Evolutionary conservation across 2,329 filamentous ascomycete species (phyloP).

Genomic region (Pseudogymnoascus destructans): DNA sequence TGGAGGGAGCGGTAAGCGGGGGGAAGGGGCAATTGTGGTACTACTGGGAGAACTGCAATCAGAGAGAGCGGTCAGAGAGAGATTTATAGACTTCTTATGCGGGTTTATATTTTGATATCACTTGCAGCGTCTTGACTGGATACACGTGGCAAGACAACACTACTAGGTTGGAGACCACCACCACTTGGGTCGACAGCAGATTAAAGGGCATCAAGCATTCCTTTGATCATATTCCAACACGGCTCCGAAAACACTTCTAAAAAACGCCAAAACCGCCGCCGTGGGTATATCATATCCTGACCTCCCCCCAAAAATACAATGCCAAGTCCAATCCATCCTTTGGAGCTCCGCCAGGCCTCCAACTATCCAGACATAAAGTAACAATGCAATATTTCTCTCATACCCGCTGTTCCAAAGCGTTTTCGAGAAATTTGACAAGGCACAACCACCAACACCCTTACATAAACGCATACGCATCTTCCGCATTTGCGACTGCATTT

Average conservation of each 20-base stretch:
- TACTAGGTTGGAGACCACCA: background rate
- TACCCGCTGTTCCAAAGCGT: too few species aligned
- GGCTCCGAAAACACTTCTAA: background rate
- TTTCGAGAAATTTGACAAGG: background rate
- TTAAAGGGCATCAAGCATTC: background rate
- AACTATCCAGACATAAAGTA: background rate
- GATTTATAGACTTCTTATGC: background rate
- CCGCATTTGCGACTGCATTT: background rate
- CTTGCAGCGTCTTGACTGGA: background rate
- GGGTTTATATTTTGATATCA: background rate
- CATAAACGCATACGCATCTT: background rate
- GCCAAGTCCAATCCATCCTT: background rate
- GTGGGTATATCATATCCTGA: background rate
- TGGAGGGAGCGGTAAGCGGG: background rate
- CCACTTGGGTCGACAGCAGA: background rate
- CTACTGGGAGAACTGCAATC: background rate
- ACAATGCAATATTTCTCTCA: background rate
- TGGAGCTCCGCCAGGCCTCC: background rate
- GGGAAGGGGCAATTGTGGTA: background rate
- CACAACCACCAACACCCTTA: background rate
- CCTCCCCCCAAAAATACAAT: background rate
- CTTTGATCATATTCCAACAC: background rate
- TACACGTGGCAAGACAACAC: conserved; percentile 3
- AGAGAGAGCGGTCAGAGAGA: background rate
- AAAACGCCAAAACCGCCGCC: background rate